These are phyloP conservation scores for Pleurotus salmoneostramineus DNA, from an alignment of 768 basidiomycete genomes.

Conservation along the genomic window DNA sequence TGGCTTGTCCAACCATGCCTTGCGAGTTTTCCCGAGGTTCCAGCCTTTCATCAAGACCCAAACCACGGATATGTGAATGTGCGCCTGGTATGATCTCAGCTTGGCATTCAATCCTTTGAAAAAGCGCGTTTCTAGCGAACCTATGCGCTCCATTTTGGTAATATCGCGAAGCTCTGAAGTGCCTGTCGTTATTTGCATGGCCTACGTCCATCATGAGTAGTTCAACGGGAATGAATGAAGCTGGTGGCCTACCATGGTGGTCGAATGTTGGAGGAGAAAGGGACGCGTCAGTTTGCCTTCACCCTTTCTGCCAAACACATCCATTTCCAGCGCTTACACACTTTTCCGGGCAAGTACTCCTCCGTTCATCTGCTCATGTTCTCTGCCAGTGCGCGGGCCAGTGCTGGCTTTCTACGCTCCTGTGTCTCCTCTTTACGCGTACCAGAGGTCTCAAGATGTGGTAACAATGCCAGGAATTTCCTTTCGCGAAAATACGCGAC, in stretches of 20 bases:
- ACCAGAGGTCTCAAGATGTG: not conserved
- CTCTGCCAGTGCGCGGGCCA: not conserved
- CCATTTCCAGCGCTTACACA: not conserved
- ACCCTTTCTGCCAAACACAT: not conserved
- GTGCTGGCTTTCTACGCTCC: not conserved
- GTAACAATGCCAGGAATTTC: not conserved
- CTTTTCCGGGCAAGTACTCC: not conserved
- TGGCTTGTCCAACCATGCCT: conserved; percentile 96
- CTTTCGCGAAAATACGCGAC: conserved; percentile 31
- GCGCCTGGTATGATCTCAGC: conserved; percentile 48
- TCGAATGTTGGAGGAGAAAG: not conserved
- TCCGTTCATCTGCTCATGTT: not conserved
- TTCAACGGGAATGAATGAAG: not conserved
- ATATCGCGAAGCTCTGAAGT: conserved; percentile 81
- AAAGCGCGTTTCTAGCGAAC: conserved; percentile 25
- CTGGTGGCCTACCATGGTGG: conserved; percentile 8
- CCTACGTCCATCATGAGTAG: conserved; percentile 26
- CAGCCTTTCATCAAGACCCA: conserved; percentile 88
- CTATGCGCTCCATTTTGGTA: conserved; percentile 92
- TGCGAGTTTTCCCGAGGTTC: conserved; percentile 88
- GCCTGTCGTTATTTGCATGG: conserved; percentile 73
- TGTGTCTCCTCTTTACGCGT: not conserved
- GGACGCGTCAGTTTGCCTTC: conserved; percentile 6
- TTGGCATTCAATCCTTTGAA: not conserved
- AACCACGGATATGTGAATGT: conserved; percentile 92